Evolutionary conservation across 345 rosid genomes (phyloP).

Genomic region (Adansonia digitata): DNA sequence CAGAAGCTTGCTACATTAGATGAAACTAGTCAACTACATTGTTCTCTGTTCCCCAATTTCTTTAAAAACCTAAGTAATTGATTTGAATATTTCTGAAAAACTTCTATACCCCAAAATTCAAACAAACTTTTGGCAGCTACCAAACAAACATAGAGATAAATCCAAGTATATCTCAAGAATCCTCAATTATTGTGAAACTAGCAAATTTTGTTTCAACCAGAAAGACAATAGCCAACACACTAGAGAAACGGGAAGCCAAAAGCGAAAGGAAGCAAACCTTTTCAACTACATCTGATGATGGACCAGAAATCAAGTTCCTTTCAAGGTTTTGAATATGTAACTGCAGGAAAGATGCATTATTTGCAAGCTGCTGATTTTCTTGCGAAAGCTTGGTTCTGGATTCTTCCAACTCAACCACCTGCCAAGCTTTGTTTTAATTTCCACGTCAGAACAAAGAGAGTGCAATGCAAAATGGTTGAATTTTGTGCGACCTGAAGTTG

Average conservation of each 20-base stretch:
- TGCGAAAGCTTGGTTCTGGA: slow-evolving; percentile 40
- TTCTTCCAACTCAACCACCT: slow-evolving; percentile 86
- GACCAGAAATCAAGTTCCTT: slow-evolving; percentile 27
- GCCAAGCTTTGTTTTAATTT: slow-evolving; percentile 87
- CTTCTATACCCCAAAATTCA: neutral
- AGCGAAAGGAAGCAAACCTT: slow-evolving; percentile 34
- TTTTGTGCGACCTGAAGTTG: slow-evolving; percentile 2
- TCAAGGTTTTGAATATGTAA: slow-evolving; percentile 45
- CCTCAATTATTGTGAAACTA: neutral
- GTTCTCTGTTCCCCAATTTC: neutral
- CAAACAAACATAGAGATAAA: neutral
- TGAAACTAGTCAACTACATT: slow-evolving; percentile 3
- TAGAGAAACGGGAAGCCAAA: neutral
- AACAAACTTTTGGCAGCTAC: neutral
- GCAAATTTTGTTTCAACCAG: neutral
- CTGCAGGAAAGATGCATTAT: slow-evolving; percentile 35
- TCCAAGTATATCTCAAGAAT: neutral
- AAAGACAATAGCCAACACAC: neutral
- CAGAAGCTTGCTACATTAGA: slow-evolving; percentile 41
- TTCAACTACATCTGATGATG: slow-evolving; percentile 27
- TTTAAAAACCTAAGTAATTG: neutral
- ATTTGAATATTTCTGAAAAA: neutral
- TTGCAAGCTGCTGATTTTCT: slow-evolving; percentile 42
- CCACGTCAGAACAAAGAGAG: slow-evolving; percentile 57
- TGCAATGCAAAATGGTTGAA: slow-evolving; percentile 14